A percentile compares a stretch with the other conserved stretches of the same genome.
Evolutionary conservation across 805 yeast species (phyloP).

Genomic region (Candida argentea): DNA sequence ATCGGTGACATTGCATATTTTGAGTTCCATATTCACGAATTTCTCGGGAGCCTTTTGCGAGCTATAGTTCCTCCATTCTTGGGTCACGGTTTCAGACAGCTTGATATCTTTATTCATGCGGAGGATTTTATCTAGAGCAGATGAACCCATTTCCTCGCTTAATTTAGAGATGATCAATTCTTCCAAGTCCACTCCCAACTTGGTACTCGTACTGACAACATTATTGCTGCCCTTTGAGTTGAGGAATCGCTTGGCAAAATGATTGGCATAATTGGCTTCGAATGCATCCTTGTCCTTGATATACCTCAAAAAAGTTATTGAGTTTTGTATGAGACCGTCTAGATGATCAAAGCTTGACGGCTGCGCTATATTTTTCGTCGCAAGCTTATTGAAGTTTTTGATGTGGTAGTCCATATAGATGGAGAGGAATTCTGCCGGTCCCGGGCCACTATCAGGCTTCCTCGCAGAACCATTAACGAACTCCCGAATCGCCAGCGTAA

Average conservation of each 20-base stretch:
- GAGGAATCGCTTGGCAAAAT: conserved; percentile 67
- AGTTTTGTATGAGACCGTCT: conserved; percentile 37
- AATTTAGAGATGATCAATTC: conserved; percentile 55
- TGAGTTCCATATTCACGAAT: conserved; percentile 27
- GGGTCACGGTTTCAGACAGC: conserved; percentile 28
- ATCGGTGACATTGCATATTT: conserved; percentile 33
- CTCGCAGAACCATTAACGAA: conserved; percentile 49
- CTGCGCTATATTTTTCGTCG: conserved; percentile 5
- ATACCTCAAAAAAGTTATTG: conserved; percentile 55
- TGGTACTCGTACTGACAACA: conserved; percentile 17
- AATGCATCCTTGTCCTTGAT: conserved; percentile 78
- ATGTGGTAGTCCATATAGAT: conserved; percentile 31
- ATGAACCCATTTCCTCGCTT: conserved; percentile 68
- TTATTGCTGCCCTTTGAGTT: conserved; percentile 21
- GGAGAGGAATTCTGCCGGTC: conserved; percentile 30
- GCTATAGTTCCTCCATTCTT: conserved; percentile 24
- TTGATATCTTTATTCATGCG: conserved; percentile 81
- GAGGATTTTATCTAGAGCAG: conserved; percentile 70
- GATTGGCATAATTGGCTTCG: conserved; percentile 77
- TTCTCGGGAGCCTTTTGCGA: conserved; percentile 4
- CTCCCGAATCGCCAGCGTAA: conserved; percentile 52
- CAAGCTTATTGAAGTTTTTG: conserved; percentile 21
- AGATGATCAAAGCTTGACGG: conserved; percentile 8
- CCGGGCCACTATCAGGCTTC: conserved; percentile 20
- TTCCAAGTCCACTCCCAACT: conserved; percentile 52